A percentile compares a stretch with the other conserved stretches of the same genome.
Conservation (phyloP, 1,139 yeast genomes). For the Geotrichum klebahnii region DNA sequence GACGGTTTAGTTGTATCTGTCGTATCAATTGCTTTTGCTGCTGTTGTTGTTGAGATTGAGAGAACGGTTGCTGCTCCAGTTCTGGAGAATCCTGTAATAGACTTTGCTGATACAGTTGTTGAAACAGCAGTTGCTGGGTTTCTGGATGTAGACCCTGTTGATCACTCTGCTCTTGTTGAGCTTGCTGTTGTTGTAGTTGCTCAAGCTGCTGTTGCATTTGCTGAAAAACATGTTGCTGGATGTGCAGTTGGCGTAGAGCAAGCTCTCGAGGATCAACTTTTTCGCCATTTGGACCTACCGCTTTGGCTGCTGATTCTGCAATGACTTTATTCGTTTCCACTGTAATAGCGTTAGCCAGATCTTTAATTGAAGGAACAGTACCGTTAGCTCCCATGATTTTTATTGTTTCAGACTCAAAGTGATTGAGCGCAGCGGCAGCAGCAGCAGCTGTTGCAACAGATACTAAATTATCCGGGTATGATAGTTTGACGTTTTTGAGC, state of each 20-base stretch:
- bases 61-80: constrained; percentile 10
- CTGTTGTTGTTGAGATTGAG: constrained; percentile 20
- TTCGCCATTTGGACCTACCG: constrained; percentile 11
- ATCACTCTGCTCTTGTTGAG: constrained; percentile 16
- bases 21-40: constrained; percentile 11
- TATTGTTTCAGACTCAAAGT: constrained; percentile 14
- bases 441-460: constrained; percentile 33
- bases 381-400: constrained; percentile 18
- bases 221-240: constrained; percentile 20
- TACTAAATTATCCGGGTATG: constrained; percentile 49
- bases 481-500: constrained; percentile 42
- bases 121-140: constrained; percentile 21
- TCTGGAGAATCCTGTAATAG: too few species aligned
- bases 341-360: constrained; percentile 17
- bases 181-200: constrained; percentile 15
- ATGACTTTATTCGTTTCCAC: constrained; percentile 17
- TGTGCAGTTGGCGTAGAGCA: constrained; percentile 18
- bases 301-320: constrained; percentile 16
- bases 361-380: constrained; percentile 15
- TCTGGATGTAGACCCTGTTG: constrained; percentile 15
- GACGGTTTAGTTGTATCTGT: constrained; percentile 1
- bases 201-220: constrained; percentile 19
- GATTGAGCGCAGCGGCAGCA: constrained; percentile 36
- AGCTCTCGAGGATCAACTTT: constrained; percentile 18
- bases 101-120: constrained; percentile 19